These are phyloP conservation scores for Capillidium rhysosporum DNA, from an alignment of 371 early-diverging fungal species.

Conservation along the genomic window DNA sequence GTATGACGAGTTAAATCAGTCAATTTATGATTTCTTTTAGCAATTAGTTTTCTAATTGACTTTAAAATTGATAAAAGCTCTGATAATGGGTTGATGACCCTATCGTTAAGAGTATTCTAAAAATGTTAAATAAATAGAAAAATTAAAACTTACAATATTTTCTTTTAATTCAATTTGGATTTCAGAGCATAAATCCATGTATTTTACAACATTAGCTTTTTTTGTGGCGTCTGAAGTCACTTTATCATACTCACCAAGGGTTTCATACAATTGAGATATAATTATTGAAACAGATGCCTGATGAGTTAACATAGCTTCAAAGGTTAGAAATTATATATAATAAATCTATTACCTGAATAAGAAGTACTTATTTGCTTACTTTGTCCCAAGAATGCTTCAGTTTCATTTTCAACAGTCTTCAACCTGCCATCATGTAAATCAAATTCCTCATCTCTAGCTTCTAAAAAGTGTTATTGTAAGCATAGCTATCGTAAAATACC, in stretches of 20 bases:
- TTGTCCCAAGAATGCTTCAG: background rate
- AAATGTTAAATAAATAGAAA: background rate
- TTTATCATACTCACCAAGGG: background rate
- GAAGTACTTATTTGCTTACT: background rate
- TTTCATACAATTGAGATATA: background rate
- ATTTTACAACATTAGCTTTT: background rate
- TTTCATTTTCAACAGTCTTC: background rate
- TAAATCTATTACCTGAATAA: background rate
- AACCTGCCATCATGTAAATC: background rate
- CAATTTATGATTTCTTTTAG: constrained; percentile 4
- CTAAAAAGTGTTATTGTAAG: background rate
- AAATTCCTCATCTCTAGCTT: constrained; percentile 2
- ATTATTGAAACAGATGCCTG: background rate
- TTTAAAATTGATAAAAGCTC: background rate
- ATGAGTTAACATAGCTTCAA: background rate
- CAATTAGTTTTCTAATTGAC: background rate
- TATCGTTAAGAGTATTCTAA: background rate
- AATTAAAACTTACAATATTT: background rate
- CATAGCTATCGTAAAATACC: background rate
- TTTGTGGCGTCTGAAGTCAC: background rate
- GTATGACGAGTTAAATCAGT: constrained; percentile 3
- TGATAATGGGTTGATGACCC: constrained; percentile 1
- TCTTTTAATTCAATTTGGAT: background rate
- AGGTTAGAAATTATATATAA: background rate
- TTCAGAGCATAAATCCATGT: background rate